These are phyloP conservation scores for Raffaelea arxii DNA, from an alignment of 2,329 filamentous ascomycete species.

Conservation along the genomic window DNA sequence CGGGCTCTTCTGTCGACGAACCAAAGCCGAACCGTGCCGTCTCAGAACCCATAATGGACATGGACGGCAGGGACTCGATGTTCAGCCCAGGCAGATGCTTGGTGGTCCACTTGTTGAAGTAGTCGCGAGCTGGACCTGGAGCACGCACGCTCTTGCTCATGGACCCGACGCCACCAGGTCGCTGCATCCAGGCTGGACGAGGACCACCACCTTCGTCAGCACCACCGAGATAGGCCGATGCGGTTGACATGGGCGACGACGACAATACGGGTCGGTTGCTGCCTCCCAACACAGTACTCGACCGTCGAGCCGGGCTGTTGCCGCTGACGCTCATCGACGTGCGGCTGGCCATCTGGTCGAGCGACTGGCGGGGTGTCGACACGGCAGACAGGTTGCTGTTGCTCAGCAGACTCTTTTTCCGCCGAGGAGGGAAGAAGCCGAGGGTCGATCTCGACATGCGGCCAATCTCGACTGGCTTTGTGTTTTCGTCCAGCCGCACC, in stretches of 20 bases:
- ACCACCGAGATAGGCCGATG: constrained; percentile 21
- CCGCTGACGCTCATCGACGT: constrained; percentile 19
- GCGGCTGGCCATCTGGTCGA: constrained; percentile 44
- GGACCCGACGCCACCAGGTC: constrained; percentile 82
- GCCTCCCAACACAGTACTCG: constrained; percentile 34
- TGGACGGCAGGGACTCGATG: constrained; percentile 57
- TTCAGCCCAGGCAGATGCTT: constrained; percentile 74
- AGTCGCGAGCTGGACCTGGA: constrained; percentile 76
- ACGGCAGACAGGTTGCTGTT: constrained; percentile 56
- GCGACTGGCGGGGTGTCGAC: constrained; percentile 57
- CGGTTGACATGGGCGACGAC: constrained; percentile 18
- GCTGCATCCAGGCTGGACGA: constrained; percentile 57
- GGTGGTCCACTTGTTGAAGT: constrained; percentile 73
- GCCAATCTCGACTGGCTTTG: constrained; percentile 70
- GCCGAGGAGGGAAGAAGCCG: constrained; percentile 83
- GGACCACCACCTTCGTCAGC: constrained; percentile 26
- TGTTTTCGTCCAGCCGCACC: constrained; percentile 65
- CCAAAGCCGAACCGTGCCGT: constrained; percentile 46
- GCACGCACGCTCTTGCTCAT: constrained; percentile 60
- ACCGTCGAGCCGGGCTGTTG: constrained; percentile 24
- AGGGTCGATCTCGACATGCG: constrained; percentile 71
- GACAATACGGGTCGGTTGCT: constrained; percentile 23
- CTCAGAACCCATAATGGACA: constrained; percentile 54
- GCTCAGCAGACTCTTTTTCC: constrained; percentile 66
- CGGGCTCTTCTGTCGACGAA: constrained; percentile 23